These are phyloP conservation scores for Chaetothyriales sp. DNA, from an alignment of 2,329 filamentous ascomycete species.

Conservation along the genomic window DNA sequence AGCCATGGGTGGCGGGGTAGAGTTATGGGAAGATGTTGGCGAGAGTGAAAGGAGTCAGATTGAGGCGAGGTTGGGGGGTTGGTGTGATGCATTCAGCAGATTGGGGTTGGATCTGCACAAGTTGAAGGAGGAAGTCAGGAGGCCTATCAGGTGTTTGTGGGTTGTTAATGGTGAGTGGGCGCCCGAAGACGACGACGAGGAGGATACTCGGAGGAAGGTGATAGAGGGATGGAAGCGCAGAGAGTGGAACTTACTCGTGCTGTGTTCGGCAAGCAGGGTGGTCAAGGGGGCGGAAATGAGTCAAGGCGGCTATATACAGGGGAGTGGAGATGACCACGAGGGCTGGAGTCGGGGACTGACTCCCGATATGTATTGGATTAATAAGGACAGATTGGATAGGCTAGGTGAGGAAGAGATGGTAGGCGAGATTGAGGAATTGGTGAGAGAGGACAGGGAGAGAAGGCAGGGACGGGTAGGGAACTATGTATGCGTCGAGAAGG, in stretches of 20 bases:
- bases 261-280: constrained; percentile 70
- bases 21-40: constrained; percentile 36
- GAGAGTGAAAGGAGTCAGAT: constrained; percentile 71
- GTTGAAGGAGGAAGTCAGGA: constrained; percentile 5
- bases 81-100: constrained; percentile 38
- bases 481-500: constrained; percentile 25
- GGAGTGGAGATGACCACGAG: constrained; percentile 88
- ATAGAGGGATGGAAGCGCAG: background rate
- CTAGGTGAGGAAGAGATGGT: constrained; percentile 49
- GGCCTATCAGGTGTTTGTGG: constrained; percentile 14
- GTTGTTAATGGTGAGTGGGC: constrained; percentile 8
- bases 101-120: constrained; percentile 6
- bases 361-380: constrained; percentile 63
- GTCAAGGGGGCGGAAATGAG: constrained; percentile 55
- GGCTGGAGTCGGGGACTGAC: constrained; percentile 79
- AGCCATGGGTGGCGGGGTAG: background rate
- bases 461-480: constrained; percentile 12
- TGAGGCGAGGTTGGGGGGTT: constrained; percentile 43
- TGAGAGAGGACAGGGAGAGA: constrained; percentile 20
- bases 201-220: background rate
- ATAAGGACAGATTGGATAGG: constrained; percentile 47
- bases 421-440: constrained; percentile 21
- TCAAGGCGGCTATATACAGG: constrained; percentile 74
- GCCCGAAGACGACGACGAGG: background rate
- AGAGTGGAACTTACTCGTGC: constrained; percentile 50